Percentiles rank a stretch among this genome's conserved stretches.
Conservation (phyloP, 148 eudicot species). For the Silene conica region DNA sequence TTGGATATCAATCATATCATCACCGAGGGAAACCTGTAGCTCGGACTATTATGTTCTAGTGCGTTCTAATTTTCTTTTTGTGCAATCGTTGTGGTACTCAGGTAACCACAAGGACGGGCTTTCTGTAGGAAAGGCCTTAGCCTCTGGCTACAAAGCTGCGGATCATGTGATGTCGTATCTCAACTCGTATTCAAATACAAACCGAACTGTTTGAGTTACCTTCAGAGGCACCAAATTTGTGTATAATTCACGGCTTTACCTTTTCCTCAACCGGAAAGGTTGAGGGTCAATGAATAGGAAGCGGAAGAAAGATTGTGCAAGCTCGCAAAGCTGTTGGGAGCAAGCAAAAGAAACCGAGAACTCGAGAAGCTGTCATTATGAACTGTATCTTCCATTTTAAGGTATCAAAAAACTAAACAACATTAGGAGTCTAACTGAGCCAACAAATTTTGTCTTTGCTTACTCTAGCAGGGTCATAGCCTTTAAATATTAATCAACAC, state of each 20-base stretch:
- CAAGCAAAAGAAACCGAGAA: neutral
- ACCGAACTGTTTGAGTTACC: conserved; percentile 6
- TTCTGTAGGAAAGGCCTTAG: conserved; percentile 88
- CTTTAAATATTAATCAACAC: neutral
- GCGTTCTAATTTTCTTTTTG: neutral
- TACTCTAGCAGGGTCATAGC: too few species aligned
- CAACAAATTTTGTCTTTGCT: neutral
- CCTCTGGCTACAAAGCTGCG: conserved; percentile 84
- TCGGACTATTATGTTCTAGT: too few species aligned
- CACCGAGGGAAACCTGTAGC: neutral
- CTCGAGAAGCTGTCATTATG: neutral
- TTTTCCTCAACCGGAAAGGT: neutral
- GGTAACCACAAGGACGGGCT: conserved; percentile 95
- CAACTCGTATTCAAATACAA: conserved; percentile 37
- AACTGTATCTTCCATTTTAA: neutral
- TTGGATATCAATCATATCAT: too few species aligned
- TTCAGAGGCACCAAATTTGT: neutral
- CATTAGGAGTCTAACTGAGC: neutral
- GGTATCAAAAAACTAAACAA: neutral
- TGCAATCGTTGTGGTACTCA: conserved; percentile 17
- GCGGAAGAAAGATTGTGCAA: neutral
- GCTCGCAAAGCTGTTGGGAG: neutral
- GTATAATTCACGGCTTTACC: conserved; percentile 1
- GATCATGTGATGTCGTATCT: conserved; percentile 74
- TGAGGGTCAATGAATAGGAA: neutral